phyloP scores from a whole-genome alignment of 352 stramenopile genomes.

The Globisporangium apiculatum region DNA sequence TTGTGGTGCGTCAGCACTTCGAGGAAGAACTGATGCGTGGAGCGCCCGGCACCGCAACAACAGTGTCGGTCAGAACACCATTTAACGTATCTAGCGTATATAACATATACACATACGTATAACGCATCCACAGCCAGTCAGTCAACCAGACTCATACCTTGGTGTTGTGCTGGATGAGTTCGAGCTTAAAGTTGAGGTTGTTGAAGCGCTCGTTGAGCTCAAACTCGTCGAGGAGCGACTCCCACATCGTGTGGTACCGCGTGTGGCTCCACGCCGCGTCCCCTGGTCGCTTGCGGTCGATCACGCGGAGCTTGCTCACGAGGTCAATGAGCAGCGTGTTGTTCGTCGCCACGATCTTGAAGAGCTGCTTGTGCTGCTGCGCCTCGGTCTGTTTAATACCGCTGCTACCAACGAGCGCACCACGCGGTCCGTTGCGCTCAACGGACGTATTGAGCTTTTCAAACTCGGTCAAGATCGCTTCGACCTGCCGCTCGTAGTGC shows the following conservation, averaged over 20 bases:
- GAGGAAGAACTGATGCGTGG: slow-evolving; percentile 88
- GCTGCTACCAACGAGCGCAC: slow-evolving; percentile 55
- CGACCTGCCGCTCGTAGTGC: slow-evolving; percentile 94
- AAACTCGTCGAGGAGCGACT: slow-evolving; percentile 87
- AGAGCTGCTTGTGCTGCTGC: slow-evolving; percentile 74
- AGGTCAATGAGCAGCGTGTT: slow-evolving; percentile 96
- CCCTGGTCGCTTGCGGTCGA: slow-evolving; percentile 88
- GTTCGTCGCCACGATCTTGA: slow-evolving; percentile 92
- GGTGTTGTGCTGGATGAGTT: slow-evolving; percentile 97
- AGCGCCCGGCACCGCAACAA: too few species aligned
- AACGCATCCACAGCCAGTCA: background rate
- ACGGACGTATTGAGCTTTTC: slow-evolving; percentile 89
- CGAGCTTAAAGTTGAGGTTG: slow-evolving; percentile 96
- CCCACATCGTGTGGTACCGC: slow-evolving; percentile 92
- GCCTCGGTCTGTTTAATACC: slow-evolving; percentile 49
- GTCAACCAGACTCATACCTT: slow-evolving; percentile 52
- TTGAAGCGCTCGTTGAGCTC: slow-evolving; percentile 93
- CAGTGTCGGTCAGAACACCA: too few species aligned
- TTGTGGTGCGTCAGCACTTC: slow-evolving; percentile 96
- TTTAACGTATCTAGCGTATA: too few species aligned
- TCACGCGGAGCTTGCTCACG: slow-evolving; percentile 94
- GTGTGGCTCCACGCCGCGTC: slow-evolving; percentile 94
- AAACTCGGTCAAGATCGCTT: slow-evolving; percentile 94
- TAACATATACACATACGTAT: background rate
- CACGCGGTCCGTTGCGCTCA: slow-evolving; percentile 65